Percentiles rank a stretch among this genome's conserved stretches.
Evolutionary conservation across 129 eudicot species (phyloP).

Genomic region (Flaveria trinervia): DNA sequence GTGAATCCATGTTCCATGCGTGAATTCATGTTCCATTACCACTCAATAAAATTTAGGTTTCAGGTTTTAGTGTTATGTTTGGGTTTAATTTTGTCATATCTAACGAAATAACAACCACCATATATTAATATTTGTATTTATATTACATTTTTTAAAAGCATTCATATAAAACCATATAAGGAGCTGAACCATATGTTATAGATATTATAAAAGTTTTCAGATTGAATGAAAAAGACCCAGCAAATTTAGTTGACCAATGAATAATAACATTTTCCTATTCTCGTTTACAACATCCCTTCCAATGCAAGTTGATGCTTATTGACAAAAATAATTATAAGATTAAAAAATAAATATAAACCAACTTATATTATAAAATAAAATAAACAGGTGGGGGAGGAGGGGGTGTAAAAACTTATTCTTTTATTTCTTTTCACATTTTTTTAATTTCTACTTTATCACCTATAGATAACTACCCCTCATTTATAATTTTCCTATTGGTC

Average conservation of each 20-base stretch:
- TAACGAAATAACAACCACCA: too few species aligned
- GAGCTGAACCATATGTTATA: background rate
- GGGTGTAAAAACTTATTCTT: background rate
- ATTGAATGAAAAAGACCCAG: background rate
- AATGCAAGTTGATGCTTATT: background rate
- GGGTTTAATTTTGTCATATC: too few species aligned
- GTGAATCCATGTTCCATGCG: too few species aligned
- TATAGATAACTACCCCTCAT: background rate
- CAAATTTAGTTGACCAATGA: background rate
- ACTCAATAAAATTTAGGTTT: too few species aligned
- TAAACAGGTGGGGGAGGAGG: background rate
- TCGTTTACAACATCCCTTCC: background rate
- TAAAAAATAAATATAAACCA: background rate
- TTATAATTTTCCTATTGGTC: background rate
- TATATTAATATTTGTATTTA: too few species aligned
- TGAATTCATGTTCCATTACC: too few species aligned
- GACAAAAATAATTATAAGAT: background rate
- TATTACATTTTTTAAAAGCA: background rate
- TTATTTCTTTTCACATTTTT: background rate
- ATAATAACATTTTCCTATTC: background rate
- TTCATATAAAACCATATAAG: background rate
- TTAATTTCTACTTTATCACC: background rate
- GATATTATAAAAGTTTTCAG: background rate
- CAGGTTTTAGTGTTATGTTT: too few species aligned
- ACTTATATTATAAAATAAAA: background rate